Conservation (phyloP, 139 green algal species). For the Closterium sp. region DNA sequence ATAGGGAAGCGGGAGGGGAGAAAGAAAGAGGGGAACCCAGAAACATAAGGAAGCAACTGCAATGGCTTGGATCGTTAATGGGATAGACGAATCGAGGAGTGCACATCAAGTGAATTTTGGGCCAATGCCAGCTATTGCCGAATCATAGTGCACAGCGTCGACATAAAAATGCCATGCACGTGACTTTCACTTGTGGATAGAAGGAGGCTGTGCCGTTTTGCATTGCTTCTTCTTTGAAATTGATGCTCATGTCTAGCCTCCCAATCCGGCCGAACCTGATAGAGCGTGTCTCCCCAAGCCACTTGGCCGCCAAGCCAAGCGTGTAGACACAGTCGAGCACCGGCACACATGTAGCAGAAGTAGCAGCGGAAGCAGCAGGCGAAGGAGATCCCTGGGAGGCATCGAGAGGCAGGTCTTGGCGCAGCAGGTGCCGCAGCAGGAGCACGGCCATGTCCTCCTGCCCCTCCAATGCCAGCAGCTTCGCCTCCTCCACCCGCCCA, state of each 20-base stretch:
- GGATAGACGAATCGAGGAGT: too few species aligned
- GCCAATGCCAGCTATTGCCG: too few species aligned
- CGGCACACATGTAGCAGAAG: neutral
- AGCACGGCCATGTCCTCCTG: constrained; percentile 60
- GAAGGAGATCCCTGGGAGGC: neutral
- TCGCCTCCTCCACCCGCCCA: constrained; percentile 69
- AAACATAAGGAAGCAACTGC: too few species aligned
- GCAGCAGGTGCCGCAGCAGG: constrained; percentile 37
- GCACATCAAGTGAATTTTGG: too few species aligned
- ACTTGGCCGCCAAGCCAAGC: constrained; percentile 68
- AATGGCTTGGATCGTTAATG: too few species aligned
- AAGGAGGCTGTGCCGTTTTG: too few species aligned
- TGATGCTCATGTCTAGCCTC: too few species aligned
- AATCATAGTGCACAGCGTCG: too few species aligned
- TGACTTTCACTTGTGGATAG: too few species aligned
- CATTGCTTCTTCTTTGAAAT: too few species aligned
- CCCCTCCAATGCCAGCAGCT: constrained; percentile 75
- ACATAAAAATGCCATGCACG: too few species aligned
- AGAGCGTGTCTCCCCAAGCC: constrained; percentile 60
- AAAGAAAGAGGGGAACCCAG: neutral
- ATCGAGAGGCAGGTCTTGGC: neutral
- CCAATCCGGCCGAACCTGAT: constrained; percentile 48
- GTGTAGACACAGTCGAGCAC: constrained; percentile 49
- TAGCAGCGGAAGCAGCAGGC: too few species aligned
- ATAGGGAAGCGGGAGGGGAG: neutral